Conservation (phyloP, 2,329 filamentous ascomycete genomes). For the Stagonosporopsis cucurbitacearum region DNA sequence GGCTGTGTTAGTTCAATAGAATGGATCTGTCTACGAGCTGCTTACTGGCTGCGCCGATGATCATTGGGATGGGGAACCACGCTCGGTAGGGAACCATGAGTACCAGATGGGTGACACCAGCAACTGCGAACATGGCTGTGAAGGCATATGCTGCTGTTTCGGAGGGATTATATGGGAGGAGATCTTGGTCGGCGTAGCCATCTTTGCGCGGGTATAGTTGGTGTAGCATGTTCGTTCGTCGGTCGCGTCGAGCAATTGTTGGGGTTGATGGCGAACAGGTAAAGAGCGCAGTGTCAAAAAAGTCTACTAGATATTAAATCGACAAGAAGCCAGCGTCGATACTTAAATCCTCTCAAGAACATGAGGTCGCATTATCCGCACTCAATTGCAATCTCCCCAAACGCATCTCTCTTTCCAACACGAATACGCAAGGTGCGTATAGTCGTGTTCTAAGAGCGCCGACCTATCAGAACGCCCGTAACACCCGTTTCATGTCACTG, state of each 20-base stretch:
- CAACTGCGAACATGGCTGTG: conserved; percentile 13
- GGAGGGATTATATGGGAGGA: conserved; percentile 17
- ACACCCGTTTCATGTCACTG: background rate
- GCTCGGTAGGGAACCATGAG: conserved; percentile 11
- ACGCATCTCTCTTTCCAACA: background rate
- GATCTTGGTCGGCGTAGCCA: conserved; percentile 13
- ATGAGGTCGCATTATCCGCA: background rate
- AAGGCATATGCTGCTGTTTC: conserved; percentile 12
- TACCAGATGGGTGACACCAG: conserved; percentile 11
- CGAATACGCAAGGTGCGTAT: conserved; percentile 9
- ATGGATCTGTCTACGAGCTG: background rate
- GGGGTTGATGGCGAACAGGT: background rate
- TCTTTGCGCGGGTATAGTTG: background rate
- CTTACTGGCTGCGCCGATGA: conserved; percentile 58
- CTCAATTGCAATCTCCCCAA: background rate
- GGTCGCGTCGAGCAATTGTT: background rate
- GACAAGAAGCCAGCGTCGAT: background rate
- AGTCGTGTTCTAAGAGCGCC: background rate
- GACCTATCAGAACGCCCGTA: background rate
- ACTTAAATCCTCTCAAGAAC: background rate
- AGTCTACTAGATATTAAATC: background rate
- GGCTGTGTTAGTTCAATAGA: background rate
- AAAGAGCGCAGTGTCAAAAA: background rate
- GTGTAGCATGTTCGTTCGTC: background rate
- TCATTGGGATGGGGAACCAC: conserved; percentile 60